These are phyloP conservation scores for Balamuthia mandrillaris DNA, from an alignment of 208 protist species.

Conservation along the genomic window DNA sequence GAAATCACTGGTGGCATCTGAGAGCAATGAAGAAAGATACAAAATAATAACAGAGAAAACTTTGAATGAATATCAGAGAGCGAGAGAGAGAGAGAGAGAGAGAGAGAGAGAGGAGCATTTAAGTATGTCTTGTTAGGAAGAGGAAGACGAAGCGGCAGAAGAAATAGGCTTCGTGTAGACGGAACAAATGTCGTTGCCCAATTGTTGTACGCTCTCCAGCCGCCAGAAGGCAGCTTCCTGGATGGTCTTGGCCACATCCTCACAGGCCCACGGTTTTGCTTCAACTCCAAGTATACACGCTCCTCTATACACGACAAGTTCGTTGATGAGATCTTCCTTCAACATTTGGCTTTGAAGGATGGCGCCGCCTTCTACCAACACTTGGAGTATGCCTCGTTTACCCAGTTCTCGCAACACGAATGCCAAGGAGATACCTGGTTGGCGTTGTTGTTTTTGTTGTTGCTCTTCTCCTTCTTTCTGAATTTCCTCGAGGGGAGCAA, in stretches of 20 bases:
- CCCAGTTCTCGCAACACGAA: not conserved
- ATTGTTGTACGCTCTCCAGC: constrained; percentile 40
- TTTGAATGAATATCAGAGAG: no score
- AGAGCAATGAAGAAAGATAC: no score
- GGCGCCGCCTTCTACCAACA: constrained; percentile 34
- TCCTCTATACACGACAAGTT: constrained; percentile 24
- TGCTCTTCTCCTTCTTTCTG: not conserved
- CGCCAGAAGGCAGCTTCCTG: not conserved
- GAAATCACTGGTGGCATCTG: not conserved
- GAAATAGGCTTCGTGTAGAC: constrained; percentile 12
- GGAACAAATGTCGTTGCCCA: constrained; percentile 39
- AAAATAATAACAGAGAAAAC: no score
- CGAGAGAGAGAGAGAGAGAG: no score
- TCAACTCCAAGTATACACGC: constrained; percentile 11
- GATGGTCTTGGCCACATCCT: constrained; percentile 19
- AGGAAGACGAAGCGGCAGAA: no score
- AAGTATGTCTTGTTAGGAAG: no score
- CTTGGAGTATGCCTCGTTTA: not conserved
- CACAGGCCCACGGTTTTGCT: constrained; percentile 1
- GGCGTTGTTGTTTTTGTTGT: not conserved
- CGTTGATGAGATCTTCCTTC: constrained; percentile 3
- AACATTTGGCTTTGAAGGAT: constrained; percentile 39
- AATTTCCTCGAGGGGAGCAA: not conserved
- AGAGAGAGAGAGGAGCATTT: no score
- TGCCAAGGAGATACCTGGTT: not conserved